Evolutionary conservation across 257 asterid species (phyloP), one percentile per base, ranked within the genome.

Genomic region (Echium plantagineum): DNA sequence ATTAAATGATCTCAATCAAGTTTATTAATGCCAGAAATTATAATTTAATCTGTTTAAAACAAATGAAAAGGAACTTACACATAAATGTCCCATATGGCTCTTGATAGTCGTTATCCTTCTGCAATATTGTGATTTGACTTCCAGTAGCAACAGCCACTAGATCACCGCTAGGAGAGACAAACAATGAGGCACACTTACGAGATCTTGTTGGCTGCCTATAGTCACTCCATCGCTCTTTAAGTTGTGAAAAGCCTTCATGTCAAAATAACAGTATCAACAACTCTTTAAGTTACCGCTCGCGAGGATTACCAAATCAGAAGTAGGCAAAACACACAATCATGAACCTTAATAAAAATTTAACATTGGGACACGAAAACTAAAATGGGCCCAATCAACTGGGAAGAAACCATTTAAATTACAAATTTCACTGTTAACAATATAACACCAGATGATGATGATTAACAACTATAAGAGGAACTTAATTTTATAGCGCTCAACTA

Each of bases 61-160:
- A 62, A 69, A 71, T 67, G 57, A 63, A 65, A 66, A 62, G 55
- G 55, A 69, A 62, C 95, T 84, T 88, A 93, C 98, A 73, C 63
- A 76, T 75, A 73, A 86, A 93, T 61, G 64, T 58, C 59, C 98
- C 98, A 63, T 79, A 74, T 15, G 97, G 94, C 74, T 83, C 85
- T 83, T 75, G 86, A 83, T 84, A 93, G 68, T 81, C 87, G 78
- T 84, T 69, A 72, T 80, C 86, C 87, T 86, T 83, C 71, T 56
- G 85, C 72, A 93, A 66, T 73, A 93, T 82, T 42, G 87, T 77
- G 68, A 93, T 82, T 69, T 80, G 90, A 68, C 81, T 86, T 64
- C 94, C 74, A 53, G 81, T 73, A 69, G 94, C 95, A 63, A 93
- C 85, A 70, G 98, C 98, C 71, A 93, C 87, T 64, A 73, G 82